A percentile compares a stretch with the other conserved stretches of the same genome.
Evolutionary conservation across 768 basidiomycete genomes (phyloP).

Genomic region (Sarcodon sp.): DNA sequence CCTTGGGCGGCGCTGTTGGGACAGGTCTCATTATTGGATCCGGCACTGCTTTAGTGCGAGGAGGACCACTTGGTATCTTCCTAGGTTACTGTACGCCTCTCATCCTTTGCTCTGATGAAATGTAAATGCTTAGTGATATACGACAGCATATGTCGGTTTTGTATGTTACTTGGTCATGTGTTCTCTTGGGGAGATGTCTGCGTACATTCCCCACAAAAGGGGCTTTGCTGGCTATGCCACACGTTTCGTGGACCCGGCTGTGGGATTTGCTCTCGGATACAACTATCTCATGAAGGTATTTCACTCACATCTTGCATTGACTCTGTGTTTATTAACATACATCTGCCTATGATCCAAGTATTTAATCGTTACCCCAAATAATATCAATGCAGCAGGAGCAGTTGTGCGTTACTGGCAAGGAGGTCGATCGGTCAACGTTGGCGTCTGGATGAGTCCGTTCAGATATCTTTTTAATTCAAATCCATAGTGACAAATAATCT

Average conservation of each 20-base stretch:
- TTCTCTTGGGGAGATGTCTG: slow-evolving; percentile 24
- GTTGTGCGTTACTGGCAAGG: slow-evolving; percentile 23
- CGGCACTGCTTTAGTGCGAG: slow-evolving; percentile 38
- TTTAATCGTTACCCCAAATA: slow-evolving; percentile 53
- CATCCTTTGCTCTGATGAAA: no score
- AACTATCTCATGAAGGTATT: slow-evolving; percentile 46
- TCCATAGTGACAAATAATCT: neutral
- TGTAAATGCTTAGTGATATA: no score
- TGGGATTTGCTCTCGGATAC: slow-evolving; percentile 56
- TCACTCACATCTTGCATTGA: neutral
- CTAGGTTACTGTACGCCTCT: neutral
- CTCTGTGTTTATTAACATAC: neutral
- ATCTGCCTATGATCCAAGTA: slow-evolving; percentile 15
- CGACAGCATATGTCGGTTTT: slow-evolving; percentile 29
- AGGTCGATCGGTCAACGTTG: slow-evolving; percentile 20
- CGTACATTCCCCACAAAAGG: slow-evolving; percentile 43
- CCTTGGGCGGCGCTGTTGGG: slow-evolving; percentile 21
- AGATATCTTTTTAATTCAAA: neutral
- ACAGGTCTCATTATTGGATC: slow-evolving; percentile 27
- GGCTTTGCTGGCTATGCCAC: slow-evolving; percentile 46
- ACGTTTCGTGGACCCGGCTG: slow-evolving; percentile 54
- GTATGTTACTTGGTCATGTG: slow-evolving; percentile 51
- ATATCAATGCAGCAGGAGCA: slow-evolving; percentile 47
- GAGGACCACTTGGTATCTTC: neutral
- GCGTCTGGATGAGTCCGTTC: slow-evolving; percentile 43